Percentiles rank a stretch among this genome's conserved stretches.
Evolutionary conservation across 495 filamentous ascomycete genomes (phyloP).

Genomic region (Podospora pseudocomata): DNA sequence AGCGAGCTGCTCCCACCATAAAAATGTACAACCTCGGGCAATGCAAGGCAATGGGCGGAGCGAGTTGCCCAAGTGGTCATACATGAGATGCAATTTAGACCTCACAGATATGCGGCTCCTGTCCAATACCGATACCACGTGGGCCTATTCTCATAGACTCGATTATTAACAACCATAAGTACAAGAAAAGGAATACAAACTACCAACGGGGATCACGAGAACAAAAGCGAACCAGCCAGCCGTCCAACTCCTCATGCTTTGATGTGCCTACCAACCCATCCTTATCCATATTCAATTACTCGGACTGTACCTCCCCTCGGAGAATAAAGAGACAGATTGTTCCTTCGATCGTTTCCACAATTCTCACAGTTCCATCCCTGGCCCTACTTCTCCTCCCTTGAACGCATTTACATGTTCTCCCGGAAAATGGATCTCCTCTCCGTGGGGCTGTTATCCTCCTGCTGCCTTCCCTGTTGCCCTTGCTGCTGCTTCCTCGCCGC

Average conservation of each 20-base stretch:
- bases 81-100: not conserved
- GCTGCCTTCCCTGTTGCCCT: slow-evolving; percentile 17
- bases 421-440: slow-evolving; percentile 50
- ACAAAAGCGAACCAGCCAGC: not conserved
- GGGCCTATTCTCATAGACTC: not conserved
- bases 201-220: not conserved
- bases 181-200: not conserved
- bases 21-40: not conserved
- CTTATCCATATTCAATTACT: not conserved
- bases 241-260: not conserved
- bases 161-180: not conserved
- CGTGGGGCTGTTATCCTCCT: slow-evolving; percentile 35
- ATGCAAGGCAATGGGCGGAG: not conserved
- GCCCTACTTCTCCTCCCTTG: not conserved
- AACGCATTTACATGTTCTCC: slow-evolving; percentile 44
- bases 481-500: slow-evolving; percentile 19
- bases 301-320: not conserved
- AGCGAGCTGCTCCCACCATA: not conserved
- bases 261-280: not conserved
- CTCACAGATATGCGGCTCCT: not conserved
- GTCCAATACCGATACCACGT: not conserved
- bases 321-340: not conserved
- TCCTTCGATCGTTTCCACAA: not conserved
- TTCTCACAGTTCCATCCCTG: not conserved
- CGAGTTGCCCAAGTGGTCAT: not conserved